These are phyloP conservation scores for Suaeda aralocaspica DNA, from an alignment of 148 eudicot genomes.

Conservation along the genomic window DNA sequence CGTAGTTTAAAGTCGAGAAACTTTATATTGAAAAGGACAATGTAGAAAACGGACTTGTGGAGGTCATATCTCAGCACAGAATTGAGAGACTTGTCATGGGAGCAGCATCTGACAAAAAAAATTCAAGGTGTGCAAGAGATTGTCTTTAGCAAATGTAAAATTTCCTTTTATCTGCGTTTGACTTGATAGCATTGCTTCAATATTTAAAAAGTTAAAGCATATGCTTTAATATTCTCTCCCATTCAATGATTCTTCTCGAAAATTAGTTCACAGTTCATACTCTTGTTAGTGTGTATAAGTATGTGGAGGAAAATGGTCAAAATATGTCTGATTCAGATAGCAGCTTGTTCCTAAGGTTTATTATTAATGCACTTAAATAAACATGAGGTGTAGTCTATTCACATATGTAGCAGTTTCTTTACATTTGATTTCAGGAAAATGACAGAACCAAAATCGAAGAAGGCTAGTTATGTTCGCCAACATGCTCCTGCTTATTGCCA, in stretches of 20 bases:
- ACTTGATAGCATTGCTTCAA: neutral
- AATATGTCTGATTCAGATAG: too few species aligned
- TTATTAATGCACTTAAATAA: too few species aligned
- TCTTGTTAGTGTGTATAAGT: too few species aligned
- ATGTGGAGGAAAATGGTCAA: too few species aligned
- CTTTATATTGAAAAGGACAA: constrained; percentile 46
- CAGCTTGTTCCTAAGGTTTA: too few species aligned
- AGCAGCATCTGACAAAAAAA: constrained; percentile 60
- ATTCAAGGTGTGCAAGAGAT: constrained; percentile 45
- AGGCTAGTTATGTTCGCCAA: constrained; percentile 61
- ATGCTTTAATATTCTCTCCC: too few species aligned
- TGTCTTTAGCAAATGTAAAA: constrained; percentile 13
- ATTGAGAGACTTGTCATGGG: constrained; percentile 87
- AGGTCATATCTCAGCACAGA: constrained; percentile 48
- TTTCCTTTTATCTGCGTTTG: neutral
- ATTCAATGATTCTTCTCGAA: too few species aligned
- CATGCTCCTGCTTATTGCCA: constrained; percentile 71
- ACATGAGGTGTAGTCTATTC: too few species aligned
- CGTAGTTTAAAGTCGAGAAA: constrained; percentile 50
- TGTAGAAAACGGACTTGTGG: constrained; percentile 75
- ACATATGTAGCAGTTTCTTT: too few species aligned
- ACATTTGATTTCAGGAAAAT: too few species aligned
- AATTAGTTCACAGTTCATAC: too few species aligned
- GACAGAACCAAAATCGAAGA: constrained; percentile 66
- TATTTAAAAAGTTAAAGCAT: neutral